Conservation (phyloP, 495 filamentous ascomycete species). For the Penicilliopsis zonata region DNA sequence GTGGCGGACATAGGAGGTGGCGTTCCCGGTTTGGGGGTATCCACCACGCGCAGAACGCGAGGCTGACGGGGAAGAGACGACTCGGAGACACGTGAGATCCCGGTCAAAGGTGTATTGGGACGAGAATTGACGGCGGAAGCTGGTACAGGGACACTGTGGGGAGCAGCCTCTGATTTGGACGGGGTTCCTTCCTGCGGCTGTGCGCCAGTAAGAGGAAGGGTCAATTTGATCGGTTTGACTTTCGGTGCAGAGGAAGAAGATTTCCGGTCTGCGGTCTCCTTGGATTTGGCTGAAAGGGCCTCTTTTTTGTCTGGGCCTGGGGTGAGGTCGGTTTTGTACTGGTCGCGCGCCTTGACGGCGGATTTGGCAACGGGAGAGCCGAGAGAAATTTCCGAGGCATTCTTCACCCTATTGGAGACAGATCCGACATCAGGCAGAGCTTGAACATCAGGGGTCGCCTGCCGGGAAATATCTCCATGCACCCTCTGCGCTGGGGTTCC, state of each 20-base stretch:
- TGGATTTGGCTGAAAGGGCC: slow-evolving; percentile 4
- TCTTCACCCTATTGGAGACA: slow-evolving; percentile 15
- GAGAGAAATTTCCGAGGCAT: slow-evolving; percentile 28
- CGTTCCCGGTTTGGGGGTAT: slow-evolving; percentile 59
- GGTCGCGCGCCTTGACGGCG: slow-evolving; percentile 17
- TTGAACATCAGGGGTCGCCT: slow-evolving; percentile 11
- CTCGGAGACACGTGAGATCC: slow-evolving; percentile 31
- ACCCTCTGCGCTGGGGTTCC: slow-evolving; percentile 17
- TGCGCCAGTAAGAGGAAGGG: slow-evolving; percentile 11
- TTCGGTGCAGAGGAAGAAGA: slow-evolving; percentile 7
- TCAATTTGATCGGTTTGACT: slow-evolving; percentile 21
- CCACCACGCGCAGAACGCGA: slow-evolving; percentile 54
- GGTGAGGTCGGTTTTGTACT: slow-evolving; percentile 14
- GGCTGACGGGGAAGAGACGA: slow-evolving; percentile 35
- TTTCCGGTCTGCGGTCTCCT: slow-evolving; percentile 6
- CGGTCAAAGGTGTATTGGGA: slow-evolving; percentile 27
- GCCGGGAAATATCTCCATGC: slow-evolving; percentile 11
- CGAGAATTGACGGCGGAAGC: slow-evolving; percentile 18
- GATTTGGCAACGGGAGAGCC: slow-evolving; percentile 32
- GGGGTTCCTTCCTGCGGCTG: slow-evolving; percentile 9
- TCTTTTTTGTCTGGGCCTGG: slow-evolving; percentile 11
- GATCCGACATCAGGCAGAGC: slow-evolving; percentile 6
- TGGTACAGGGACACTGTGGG: slow-evolving; percentile 7
- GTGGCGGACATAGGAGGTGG: slow-evolving; percentile 26
- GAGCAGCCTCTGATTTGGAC: slow-evolving; percentile 11